These are phyloP conservation scores for Cladorrhinum sp. DNA, from an alignment of 2,329 filamentous ascomycete species.

Conservation along the genomic window DNA sequence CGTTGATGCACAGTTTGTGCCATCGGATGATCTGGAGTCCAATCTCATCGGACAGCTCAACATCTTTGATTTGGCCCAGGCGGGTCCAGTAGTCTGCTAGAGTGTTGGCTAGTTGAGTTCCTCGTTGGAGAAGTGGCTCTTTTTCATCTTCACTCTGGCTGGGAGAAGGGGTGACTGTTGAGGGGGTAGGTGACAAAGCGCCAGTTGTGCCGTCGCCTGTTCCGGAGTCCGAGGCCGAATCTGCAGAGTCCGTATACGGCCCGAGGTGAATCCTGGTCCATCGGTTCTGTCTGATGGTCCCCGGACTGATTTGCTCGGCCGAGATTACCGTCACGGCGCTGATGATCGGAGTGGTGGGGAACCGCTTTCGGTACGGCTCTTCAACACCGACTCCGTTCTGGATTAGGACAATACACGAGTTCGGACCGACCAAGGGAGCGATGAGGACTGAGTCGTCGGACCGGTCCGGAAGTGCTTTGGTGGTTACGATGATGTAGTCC, in stretches of 20 bases:
- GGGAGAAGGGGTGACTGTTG: conserved; percentile 3
- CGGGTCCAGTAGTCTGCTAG: conserved; percentile 54
- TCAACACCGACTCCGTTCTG: conserved; percentile 72
- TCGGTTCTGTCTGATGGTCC: conserved; percentile 65
- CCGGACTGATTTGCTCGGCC: conserved; percentile 62
- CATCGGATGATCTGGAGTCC: conserved; percentile 68
- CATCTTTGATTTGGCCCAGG: conserved; percentile 62
- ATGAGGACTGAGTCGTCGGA: conserved; percentile 61
- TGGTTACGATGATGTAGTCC: conserved; percentile 67
- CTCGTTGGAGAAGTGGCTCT: conserved; percentile 31
- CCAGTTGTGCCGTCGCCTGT: conserved; percentile 14
- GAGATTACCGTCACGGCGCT: conserved; percentile 68
- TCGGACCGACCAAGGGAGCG: conserved; percentile 54
- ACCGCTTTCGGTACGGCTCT: conserved; percentile 60
- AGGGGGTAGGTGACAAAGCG: conserved; percentile 8
- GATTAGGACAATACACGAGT: conserved; percentile 61
- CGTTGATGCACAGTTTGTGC: conserved; percentile 77
- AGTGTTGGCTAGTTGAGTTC: conserved; percentile 43
- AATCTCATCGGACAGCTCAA: conserved; percentile 60
- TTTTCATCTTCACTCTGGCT: conserved; percentile 18
- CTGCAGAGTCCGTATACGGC: conserved; percentile 52
- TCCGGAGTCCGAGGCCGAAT: not conserved
- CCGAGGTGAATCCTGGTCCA: conserved; percentile 72
- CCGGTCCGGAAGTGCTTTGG: conserved; percentile 65
- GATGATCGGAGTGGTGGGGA: conserved; percentile 58